Percentiles rank a stretch among this genome's conserved stretches.
phyloP scores from a whole-genome alignment of 1,284 basidiomycete genomes.

The Chalciporus piperatoides region DNA sequence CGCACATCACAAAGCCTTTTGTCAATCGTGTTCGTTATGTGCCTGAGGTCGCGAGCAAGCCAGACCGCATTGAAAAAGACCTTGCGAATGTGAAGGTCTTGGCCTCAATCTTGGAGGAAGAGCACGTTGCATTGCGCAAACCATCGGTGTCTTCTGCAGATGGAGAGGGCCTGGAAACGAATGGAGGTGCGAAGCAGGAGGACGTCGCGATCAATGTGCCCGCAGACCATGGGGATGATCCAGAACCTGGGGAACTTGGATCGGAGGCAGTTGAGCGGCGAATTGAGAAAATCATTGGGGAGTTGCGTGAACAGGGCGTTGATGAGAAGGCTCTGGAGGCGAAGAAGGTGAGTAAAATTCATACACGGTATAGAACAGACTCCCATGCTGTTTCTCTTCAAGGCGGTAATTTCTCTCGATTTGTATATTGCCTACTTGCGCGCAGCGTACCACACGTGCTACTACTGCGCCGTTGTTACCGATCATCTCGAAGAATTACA shows the following conservation, averaged over 20 bases:
- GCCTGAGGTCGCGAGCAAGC: slow-evolving; percentile 75
- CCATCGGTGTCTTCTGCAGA: slow-evolving; percentile 22
- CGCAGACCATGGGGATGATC: slow-evolving; percentile 49
- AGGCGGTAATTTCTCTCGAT: slow-evolving; percentile 77
- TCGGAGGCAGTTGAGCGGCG: slow-evolving; percentile 70
- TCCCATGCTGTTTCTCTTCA: slow-evolving; percentile 21
- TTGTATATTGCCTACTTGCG: slow-evolving; percentile 83
- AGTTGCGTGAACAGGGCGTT: slow-evolving; percentile 61
- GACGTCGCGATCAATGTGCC: slow-evolving; percentile 42
- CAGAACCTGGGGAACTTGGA: slow-evolving; percentile 56
- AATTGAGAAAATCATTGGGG: slow-evolving; percentile 68
- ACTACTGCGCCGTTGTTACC: slow-evolving; percentile 89
- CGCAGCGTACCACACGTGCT: slow-evolving; percentile 85
- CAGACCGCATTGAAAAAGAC: slow-evolving; percentile 77
- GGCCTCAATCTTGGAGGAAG: slow-evolving; percentile 69
- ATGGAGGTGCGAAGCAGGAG: slow-evolving; percentile 30
- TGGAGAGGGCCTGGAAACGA: slow-evolving; percentile 31
- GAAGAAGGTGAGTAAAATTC: slow-evolving; percentile 55
- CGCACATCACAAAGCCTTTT: slow-evolving; percentile 77
- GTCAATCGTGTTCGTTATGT: slow-evolving; percentile 73
- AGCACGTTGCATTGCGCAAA: slow-evolving; percentile 51
- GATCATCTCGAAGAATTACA: slow-evolving; percentile 93
- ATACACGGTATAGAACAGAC: slow-evolving; percentile 13
- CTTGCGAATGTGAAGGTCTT: slow-evolving; percentile 69
- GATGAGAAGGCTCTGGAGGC: slow-evolving; percentile 62